Evolutionary conservation across 352 stramenopile species (phyloP), one percentile per base, ranked within the genome.

Genomic region (Phytophthora cactorum): DNA sequence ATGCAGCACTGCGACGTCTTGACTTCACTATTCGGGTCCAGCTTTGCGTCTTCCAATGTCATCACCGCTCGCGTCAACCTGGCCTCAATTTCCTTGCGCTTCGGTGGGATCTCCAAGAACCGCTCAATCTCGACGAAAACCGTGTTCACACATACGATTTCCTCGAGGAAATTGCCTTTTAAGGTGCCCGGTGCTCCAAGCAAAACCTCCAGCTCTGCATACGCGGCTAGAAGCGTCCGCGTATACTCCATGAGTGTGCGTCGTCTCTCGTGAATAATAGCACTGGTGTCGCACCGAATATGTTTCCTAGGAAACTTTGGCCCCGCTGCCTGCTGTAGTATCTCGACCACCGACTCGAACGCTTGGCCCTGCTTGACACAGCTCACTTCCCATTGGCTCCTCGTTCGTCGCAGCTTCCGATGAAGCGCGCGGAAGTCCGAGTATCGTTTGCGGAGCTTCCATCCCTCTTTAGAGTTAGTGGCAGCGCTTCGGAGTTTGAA

Each of bases 71-170:
- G 49, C 3, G 70, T 57, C 58, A 75, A 58, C 27, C 55, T 62
- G 4, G 59, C 47, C 14, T 76, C 71, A 7, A 68, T 47, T 34
- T 73, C 58, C n/a, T 76, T 79, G 14, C 68, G 62, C 52, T 68
- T 71, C 15, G 62, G 62, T n/a, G 67, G 71, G 22, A 79, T 61
- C 43, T 65, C 52, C 58, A 79, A 49, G n/a, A 75, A 79, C 46
- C 44, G 27, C 55, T 78, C 58, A 12, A 75, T 52, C 15, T 70
- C 67, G 11, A 66, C 22, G 38, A 70, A 68, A 43, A 75, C 51
- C 46, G 36, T 34, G 34, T 60, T 63, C 2, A 79, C 44, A 52
- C 50, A 66, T 44, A 34, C 52, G n/a, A 54, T 52, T 15, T 60
- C 67, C 22, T 63, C 50, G 6, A 44, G 28, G n/a, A 58, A 64